Base-by-base conservation (phyloP, 257 asterid genomes). In the Capsicum chinense region DNA sequence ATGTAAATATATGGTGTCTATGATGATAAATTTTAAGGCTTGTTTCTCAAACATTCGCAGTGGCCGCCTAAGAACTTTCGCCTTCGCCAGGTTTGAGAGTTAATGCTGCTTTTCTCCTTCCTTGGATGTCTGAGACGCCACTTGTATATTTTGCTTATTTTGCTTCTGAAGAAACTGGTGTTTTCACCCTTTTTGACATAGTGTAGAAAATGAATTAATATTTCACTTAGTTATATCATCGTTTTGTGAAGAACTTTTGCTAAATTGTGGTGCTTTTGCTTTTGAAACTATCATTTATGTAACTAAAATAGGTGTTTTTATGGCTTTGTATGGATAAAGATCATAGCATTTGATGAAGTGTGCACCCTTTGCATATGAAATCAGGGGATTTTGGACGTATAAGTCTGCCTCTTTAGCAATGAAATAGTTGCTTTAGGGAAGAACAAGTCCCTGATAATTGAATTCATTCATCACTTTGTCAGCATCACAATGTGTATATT, bases 41-140 rank as follows among this genome's bases (percentile, higher is more conserved):
- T 69, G 91, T 90, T 90, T 91, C 93, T 90, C 92, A 84, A 86
- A 88, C 94, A 91, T 91, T 26, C 33, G 33, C 33, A 26, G 93
- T 79, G 89, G 93, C 92, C 92, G 91, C 87, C 93, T 89, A 68
- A 90, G 88, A 67, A 83, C 92, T 90, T 87, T 90, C 88, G 91
- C 93, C 90, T 86, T 88, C 88, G 90, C 93, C 90, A 14, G 94
- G 90, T 88, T 91, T 87, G 93, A 90, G 90, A 90, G 92, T 85
- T 84, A 21, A 10, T 90, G 93, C 90, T 90, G 94, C 87, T 85
- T 66, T 5, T 33, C 63, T 88, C 89, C 91, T 91, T 88, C 94
- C 90, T 86, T 90, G 91, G 90, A 92, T 90, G 91, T 87, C 90
- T 92, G 93, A 89, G 92, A 74, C 87, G 5, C 66, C 71, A 63